phyloP scores from a whole-genome alignment of 2,329 filamentous ascomycete genomes.

The Cercospora sesami region DNA sequence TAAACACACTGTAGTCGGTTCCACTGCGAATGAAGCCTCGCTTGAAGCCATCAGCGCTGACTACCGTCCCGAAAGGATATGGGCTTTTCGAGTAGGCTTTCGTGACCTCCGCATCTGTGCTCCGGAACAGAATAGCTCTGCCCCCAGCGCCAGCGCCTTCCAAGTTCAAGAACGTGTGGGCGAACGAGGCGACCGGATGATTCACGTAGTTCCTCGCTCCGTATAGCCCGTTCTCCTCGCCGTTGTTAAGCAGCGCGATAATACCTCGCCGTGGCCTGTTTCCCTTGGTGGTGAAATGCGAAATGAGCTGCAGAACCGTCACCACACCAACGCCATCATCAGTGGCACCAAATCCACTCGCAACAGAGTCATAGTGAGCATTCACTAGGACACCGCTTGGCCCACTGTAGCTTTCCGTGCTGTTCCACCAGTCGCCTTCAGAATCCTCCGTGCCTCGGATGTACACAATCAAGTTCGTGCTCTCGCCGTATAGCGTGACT shows the following conservation, averaged over 20 bases:
- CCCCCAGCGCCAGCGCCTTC: conserved; percentile 94
- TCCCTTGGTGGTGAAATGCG: conserved; percentile 71
- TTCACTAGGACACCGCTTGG: conserved; percentile 82
- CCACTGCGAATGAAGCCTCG: conserved; percentile 75
- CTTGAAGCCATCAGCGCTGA: conserved; percentile 82
- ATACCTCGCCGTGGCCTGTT: conserved; percentile 77
- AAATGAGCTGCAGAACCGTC: conserved; percentile 80
- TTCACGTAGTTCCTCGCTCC: conserved; percentile 83
- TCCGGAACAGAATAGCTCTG: conserved; percentile 80
- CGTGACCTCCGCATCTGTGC: conserved; percentile 83
- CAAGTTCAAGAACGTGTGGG: conserved; percentile 88
- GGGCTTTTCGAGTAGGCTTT: conserved; percentile 69
- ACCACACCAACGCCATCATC: conserved; percentile 91
- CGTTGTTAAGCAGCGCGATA: conserved; percentile 87
- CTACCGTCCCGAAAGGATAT: conserved; percentile 79
- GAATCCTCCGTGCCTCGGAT: conserved; percentile 76
- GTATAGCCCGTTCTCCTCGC: conserved; percentile 88
- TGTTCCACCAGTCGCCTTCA: conserved; percentile 70
- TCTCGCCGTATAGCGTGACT: conserved; percentile 75
- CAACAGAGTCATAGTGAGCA: conserved; percentile 91
- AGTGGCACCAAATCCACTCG: conserved; percentile 88
- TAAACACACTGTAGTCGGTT: conserved; percentile 87
- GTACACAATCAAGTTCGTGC: conserved; percentile 88
- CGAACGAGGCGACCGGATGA: conserved; percentile 75
- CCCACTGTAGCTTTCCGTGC: conserved; percentile 42